Percentiles rank a stretch among this genome's conserved stretches.
Evolutionary conservation across 768 basidiomycete genomes (phyloP).

Genomic region (Cubamyces sp.): DNA sequence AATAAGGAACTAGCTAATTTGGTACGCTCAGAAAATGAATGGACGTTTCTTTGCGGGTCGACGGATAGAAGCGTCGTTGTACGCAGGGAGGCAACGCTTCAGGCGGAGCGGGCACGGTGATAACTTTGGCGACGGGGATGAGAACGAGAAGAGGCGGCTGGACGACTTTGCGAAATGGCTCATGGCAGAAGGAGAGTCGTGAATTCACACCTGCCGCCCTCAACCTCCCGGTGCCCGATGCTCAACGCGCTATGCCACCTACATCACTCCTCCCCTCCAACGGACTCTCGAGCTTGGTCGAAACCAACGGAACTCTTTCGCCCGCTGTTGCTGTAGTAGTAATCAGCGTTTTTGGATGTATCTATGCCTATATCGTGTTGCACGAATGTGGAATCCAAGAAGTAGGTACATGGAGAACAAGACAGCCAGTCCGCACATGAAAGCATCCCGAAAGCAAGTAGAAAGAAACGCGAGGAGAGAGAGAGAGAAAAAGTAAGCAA

Average conservation of each 20-base stretch:
- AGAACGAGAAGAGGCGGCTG: constrained; percentile 80
- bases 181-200: constrained; percentile 73
- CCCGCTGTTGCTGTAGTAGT: not conserved
- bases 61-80: constrained; percentile 79
- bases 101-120: constrained; percentile 71
- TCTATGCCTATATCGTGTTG: constrained; percentile 16
- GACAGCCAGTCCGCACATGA: constrained; percentile 4
- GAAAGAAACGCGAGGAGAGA: not conserved
- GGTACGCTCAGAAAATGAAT: constrained; percentile 79
- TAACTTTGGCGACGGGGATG: constrained; percentile 66
- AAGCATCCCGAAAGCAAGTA: constrained; percentile 20
- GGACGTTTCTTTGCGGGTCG: constrained; percentile 89
- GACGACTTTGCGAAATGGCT: constrained; percentile 91
- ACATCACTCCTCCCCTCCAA: not conserved
- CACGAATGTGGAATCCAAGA: constrained; percentile 1
- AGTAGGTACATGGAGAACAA: constrained; percentile 7
- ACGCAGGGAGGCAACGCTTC: constrained; percentile 81
- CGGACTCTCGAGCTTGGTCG: not conserved
- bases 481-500: not conserved
- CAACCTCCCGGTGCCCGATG: no score
- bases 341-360: constrained; percentile 21
- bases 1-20: not conserved
- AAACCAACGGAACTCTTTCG: not conserved
- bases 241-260: not conserved
- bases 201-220: not conserved